Base-by-base conservation (phyloP, 129 eudicot genomes). In the Pittosporum tobira region DNA sequence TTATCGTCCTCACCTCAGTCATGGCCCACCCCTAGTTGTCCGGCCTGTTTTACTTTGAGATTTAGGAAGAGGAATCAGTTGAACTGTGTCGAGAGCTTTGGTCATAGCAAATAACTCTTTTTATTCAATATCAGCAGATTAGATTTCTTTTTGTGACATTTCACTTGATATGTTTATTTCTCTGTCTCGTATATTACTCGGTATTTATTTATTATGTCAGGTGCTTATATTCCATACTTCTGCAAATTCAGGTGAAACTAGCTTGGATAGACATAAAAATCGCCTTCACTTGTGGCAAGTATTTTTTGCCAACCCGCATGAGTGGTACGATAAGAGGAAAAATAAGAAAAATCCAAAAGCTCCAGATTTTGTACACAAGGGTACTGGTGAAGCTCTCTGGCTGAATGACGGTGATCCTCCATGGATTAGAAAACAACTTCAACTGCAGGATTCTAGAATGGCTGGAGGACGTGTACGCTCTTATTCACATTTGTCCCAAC, bases 201-300 rank as follows among this genome's bases (percentile, higher is more conserved):
- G 21, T 45, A 46, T 29, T 34, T 49, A 14, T 30, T 50, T 5
- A n/a, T 25, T 1, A 26, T 42, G 20, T 60, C 51, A 49, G 13
- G 42, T 10, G 21, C 55, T 59, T 68, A 8, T 56, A 54, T 0
- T 19, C 20, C 21, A 28, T 34, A 21, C 34, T 53, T 48, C 25
- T 43, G 61, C 70, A 72, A 77, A 47, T 69, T 49, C 57, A 66
- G 53, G 19, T 30, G 84, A 73, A 76, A 75, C 86, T 31, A 1
- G 15, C 21, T 2, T 36, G 51, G 79, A 77, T 61, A 90, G 52
- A 54, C 62, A 37, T 38, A 77, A 67, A 65, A 59, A 68, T 36
- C 71, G 79, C 4, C 82, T 82, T 61, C 77, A 75, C 66, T 66
- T 85, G 64, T 90, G 97, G 97, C 95, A 85, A 71, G 38, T 85